Conservation (phyloP, 2,329 filamentous ascomycete genomes). For the Leptographium galeiforme region DNA sequence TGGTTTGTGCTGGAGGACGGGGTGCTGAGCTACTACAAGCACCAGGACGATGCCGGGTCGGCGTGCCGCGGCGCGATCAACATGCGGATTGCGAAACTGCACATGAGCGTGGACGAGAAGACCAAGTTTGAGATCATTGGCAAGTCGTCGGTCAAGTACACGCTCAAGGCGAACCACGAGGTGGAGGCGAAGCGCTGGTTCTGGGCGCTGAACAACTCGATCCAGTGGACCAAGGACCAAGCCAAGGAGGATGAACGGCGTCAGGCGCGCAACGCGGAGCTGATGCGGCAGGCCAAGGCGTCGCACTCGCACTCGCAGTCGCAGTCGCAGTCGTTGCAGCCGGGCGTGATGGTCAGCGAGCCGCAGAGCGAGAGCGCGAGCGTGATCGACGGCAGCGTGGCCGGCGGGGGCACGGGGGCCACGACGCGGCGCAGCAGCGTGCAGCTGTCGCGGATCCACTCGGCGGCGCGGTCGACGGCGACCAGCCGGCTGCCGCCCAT, state of each 20-base stretch:
- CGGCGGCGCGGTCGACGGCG: slow-evolving; percentile 19
- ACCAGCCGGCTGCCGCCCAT: slow-evolving; percentile 18
- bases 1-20: slow-evolving; percentile 99
- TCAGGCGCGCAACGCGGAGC: slow-evolving; percentile 59
- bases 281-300: slow-evolving; percentile 64
- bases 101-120: slow-evolving; percentile 96
- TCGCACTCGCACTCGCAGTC: slow-evolving; percentile 26
- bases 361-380: slow-evolving; percentile 39
- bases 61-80: slow-evolving; percentile 97
- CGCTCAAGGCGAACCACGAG: slow-evolving; percentile 92
- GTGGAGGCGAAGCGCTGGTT: slow-evolving; percentile 98
- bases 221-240: slow-evolving; percentile 96
- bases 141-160: slow-evolving; percentile 97
- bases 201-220: slow-evolving; percentile 97
- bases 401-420: not conserved
- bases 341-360: slow-evolving; percentile 19
- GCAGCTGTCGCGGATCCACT: slow-evolving; percentile 29
- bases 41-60: slow-evolving; percentile 92
- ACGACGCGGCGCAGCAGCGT: slow-evolving; percentile 24
- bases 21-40: slow-evolving; percentile 96
- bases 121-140: slow-evolving; percentile 95
- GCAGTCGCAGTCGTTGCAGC: slow-evolving; percentile 19
- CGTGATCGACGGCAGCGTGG: slow-evolving; percentile 25
- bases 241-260: slow-evolving; percentile 78
- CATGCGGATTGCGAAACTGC: slow-evolving; percentile 87